Conservation (phyloP, 2,329 filamentous ascomycete species). For the Magnaporthiopsis poae region DNA sequence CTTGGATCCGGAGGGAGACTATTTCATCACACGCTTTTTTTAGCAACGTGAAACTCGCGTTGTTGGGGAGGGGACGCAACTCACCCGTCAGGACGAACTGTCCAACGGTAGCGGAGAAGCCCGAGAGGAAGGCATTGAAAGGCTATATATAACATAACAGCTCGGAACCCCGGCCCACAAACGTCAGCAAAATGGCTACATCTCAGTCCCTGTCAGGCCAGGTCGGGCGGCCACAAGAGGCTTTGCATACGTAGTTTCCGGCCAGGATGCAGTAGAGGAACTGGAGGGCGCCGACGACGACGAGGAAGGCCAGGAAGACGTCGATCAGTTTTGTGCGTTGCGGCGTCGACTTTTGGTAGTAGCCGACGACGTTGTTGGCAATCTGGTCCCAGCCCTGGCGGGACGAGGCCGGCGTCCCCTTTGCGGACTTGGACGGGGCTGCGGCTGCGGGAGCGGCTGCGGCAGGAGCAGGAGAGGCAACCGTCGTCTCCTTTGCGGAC, state of each 20-base stretch:
- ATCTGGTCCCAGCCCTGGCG: constrained; percentile 46
- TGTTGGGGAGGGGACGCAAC: constrained; percentile 18
- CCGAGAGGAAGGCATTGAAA: constrained; percentile 96
- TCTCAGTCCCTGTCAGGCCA: too few species aligned
- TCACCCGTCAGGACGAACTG: constrained; percentile 92
- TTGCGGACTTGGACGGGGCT: constrained; percentile 2
- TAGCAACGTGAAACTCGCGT: not conserved
- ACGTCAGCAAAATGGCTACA: not conserved
- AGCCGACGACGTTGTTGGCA: constrained; percentile 58
- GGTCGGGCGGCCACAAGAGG: not conserved
- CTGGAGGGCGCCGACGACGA: constrained; percentile 77
- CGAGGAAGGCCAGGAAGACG: constrained; percentile 78
- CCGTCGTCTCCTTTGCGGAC: constrained; percentile 1
- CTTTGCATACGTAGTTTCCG: constrained; percentile 74
- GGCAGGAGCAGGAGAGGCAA: not conserved
- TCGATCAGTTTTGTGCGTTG: constrained; percentile 90
- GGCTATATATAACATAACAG: constrained; percentile 47
- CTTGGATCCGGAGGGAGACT: constrained; percentile 81
- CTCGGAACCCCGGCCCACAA: not conserved
- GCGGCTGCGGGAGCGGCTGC: not conserved
- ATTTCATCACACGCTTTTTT: not conserved
- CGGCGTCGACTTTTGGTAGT: constrained; percentile 72
- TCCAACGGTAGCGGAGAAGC: constrained; percentile 87
- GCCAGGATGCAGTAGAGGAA: constrained; percentile 86
- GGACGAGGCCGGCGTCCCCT: not conserved